Conservation (phyloP, 768 basidiomycete genomes). For the Tylopilus balloui region DNA sequence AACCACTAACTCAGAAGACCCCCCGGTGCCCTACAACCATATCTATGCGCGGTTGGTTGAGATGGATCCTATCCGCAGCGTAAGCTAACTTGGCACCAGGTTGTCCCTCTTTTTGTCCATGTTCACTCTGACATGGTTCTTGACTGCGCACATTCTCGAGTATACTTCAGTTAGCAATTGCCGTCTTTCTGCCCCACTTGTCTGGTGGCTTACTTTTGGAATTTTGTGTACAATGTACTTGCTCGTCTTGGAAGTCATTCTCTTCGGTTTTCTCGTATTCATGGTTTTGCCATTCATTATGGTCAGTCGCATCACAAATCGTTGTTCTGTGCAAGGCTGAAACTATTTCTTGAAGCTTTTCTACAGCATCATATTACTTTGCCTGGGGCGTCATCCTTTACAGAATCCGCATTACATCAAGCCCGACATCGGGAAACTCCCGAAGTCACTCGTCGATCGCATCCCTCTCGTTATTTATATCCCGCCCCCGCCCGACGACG, state of each 20-base stretch:
- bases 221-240: constrained; percentile 78
- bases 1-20: constrained; percentile 25
- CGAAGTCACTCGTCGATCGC: constrained; percentile 65
- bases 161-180: constrained; percentile 76
- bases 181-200: constrained; percentile 66
- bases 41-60: constrained; percentile 28
- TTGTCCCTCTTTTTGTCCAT: constrained; percentile 63
- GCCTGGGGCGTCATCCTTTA: constrained; percentile 74
- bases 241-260: constrained; percentile 64
- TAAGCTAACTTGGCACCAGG: constrained; percentile 28
- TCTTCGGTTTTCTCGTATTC: constrained; percentile 74
- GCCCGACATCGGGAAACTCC: constrained; percentile 72
- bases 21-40: constrained; percentile 22
- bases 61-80: not conserved
- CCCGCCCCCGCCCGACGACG: constrained; percentile 63
- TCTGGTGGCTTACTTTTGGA: constrained; percentile 85
- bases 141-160: constrained; percentile 73
- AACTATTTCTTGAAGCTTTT: constrained; percentile 44
- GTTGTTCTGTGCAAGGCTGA: constrained; percentile 3
- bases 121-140: constrained; percentile 76
- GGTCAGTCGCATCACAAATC: constrained; percentile 42
- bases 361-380: constrained; percentile 76
- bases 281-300: constrained; percentile 74
- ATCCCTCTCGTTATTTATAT: constrained; percentile 87
- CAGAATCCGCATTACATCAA: constrained; percentile 70